Percentiles rank a stretch among this genome's conserved stretches.
Evolutionary conservation across 2,329 filamentous ascomycete genomes (phyloP).

Genomic region (Cadophora sp.): DNA sequence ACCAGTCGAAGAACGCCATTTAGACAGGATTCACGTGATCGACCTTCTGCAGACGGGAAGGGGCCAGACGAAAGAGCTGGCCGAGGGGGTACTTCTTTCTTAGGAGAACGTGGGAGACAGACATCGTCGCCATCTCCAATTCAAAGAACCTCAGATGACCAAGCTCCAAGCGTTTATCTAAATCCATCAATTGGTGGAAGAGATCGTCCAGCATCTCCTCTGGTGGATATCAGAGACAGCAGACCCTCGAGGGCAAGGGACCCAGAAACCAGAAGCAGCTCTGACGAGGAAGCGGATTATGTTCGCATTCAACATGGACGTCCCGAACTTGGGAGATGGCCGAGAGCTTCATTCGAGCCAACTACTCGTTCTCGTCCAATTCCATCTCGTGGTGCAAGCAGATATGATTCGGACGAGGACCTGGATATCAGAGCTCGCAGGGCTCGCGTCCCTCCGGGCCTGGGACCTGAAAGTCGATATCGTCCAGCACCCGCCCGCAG

Average conservation of each 20-base stretch:
- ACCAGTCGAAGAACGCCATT: not conserved
- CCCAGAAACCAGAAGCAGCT: not conserved
- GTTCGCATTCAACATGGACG: not conserved
- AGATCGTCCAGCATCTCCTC: not conserved
- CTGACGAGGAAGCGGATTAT: not conserved
- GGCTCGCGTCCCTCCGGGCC: not conserved
- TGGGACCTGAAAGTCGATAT: not conserved
- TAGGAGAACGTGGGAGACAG: not conserved
- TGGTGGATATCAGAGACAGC: not conserved
- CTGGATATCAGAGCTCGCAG: not conserved
- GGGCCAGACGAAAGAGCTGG: not conserved
- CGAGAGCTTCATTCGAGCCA: not conserved
- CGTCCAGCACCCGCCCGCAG: not conserved
- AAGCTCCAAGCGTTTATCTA: too few species aligned
- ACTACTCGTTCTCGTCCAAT: not conserved
- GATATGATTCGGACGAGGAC: not conserved
- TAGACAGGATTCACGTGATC: not conserved
- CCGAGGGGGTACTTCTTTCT: not conserved
- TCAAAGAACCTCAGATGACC: not conserved
- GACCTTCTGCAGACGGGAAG: not conserved
- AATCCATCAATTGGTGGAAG: not conserved
- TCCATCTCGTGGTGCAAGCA: not conserved
- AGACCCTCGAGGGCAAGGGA: not conserved
- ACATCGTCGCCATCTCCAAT: constrained; percentile 9
- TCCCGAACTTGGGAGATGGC: not conserved